Evolutionary conservation across 176 grass and related monocot species (phyloP).

Genomic region (Tillandsia leiboldiana): DNA sequence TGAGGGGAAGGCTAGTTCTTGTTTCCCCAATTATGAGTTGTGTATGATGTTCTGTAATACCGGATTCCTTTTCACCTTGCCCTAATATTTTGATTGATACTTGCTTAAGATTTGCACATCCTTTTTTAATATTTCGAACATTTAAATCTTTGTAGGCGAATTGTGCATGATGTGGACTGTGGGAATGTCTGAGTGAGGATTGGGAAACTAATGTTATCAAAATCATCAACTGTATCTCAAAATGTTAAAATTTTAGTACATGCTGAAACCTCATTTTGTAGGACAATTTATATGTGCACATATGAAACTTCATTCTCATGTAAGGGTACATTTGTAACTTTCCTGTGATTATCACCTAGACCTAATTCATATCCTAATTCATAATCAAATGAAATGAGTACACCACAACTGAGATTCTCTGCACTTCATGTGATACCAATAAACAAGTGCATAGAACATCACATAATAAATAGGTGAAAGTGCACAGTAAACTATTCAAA

Average conservation of each 20-base stretch:
- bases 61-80: constrained; percentile 9
- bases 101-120: not conserved
- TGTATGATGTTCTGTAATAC: not conserved
- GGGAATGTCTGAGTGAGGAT: too few relatives aligned
- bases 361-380: not conserved
- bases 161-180: too few relatives aligned
- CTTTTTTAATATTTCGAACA: not conserved
- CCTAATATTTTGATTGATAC: not conserved
- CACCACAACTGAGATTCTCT: constrained; percentile 1
- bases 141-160: too few relatives aligned
- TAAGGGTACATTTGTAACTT: too few relatives aligned
- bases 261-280: too few relatives aligned
- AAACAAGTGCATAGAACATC: not conserved
- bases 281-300: too few relatives aligned
- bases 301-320: too few relatives aligned
- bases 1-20: not conserved
- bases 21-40: not conserved
- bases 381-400: not conserved
- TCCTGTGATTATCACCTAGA: too few relatives aligned
- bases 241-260: too few relatives aligned
- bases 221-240: too few relatives aligned
- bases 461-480: not conserved
- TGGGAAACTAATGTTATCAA: too few relatives aligned
- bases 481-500: not conserved
- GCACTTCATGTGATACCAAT: not conserved